A percentile compares a stretch with the other conserved stretches of the same genome.
Evolutionary conservation across 441 rosid species (phyloP).

Genomic region (Populus hybrid): DNA sequence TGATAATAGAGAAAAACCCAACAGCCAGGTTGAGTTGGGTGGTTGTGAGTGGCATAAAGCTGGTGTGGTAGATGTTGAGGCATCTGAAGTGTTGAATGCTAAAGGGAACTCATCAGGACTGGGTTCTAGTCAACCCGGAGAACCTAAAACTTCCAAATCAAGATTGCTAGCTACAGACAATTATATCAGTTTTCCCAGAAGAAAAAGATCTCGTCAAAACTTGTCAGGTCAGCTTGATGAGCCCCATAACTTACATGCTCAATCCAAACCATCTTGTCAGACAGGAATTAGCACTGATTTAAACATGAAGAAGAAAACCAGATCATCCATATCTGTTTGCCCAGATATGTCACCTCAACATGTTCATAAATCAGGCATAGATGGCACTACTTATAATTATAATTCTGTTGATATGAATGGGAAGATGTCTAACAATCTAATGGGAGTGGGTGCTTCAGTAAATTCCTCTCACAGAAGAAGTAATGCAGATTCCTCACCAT

Average conservation of each 20-base stretch:
- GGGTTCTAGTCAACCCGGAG: constrained; percentile 9
- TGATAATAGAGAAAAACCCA: constrained; percentile 22
- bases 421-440: constrained; percentile 13
- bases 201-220: constrained; percentile 52
- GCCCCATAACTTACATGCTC: constrained; percentile 25
- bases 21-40: constrained; percentile 13
- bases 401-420: constrained; percentile 3
- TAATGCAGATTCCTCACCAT: constrained; percentile 18
- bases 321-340: constrained; percentile 20
- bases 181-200: constrained; percentile 43
- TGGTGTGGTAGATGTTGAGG: constrained; percentile 15
- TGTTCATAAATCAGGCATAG: constrained; percentile 19
- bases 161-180: constrained; percentile 20
- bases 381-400: neutral
- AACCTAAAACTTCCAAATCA: constrained; percentile 19
- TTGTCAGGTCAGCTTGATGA: constrained; percentile 28
- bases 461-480: constrained; percentile 15
- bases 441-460: constrained; percentile 9
- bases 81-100: constrained; percentile 21
- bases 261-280: constrained; percentile 19
- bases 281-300: constrained; percentile 23
- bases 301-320: constrained; percentile 28
- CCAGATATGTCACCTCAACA: constrained; percentile 1
- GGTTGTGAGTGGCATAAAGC: constrained; percentile 20
- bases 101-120: constrained; percentile 23